phyloP scores from a whole-genome alignment of 2,329 filamentous ascomycete species.

The Ophiostoma sp. region DNA sequence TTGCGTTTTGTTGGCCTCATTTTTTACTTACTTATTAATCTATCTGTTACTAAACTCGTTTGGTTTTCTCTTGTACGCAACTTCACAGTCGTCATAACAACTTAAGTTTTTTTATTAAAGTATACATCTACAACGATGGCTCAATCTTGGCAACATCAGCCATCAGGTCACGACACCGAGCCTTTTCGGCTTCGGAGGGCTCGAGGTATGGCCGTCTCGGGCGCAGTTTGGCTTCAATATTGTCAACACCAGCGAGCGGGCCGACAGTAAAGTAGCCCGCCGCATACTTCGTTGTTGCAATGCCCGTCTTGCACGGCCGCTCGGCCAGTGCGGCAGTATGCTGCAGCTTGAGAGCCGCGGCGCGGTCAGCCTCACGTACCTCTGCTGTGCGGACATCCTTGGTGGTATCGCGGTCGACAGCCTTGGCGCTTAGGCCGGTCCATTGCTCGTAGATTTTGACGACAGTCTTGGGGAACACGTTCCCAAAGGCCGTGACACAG shows the following conservation, averaged over 20 bases:
- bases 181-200: slow-evolving; percentile 41
- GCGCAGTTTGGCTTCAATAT: slow-evolving; percentile 51
- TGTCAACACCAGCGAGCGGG: slow-evolving; percentile 51
- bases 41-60: background rate
- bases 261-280: slow-evolving; percentile 54
- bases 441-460: slow-evolving; percentile 58
- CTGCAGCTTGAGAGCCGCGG: slow-evolving; percentile 57
- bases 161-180: slow-evolving; percentile 38
- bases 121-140: slow-evolving; percentile 29
- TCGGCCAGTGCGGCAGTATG: slow-evolving; percentile 59
- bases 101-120: background rate
- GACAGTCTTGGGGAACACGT: slow-evolving; percentile 54
- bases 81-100: background rate
- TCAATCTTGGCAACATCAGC: slow-evolving; percentile 43
- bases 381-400: slow-evolving; percentile 23
- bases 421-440: slow-evolving; percentile 26
- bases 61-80: background rate
- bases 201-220: slow-evolving; percentile 58
- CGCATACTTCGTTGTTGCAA: slow-evolving; percentile 64
- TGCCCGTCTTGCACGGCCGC: slow-evolving; percentile 59
- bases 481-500: slow-evolving; percentile 58
- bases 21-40: background rate
- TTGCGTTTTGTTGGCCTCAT: background rate
- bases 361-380: slow-evolving; percentile 43
- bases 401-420: background rate